Percentiles rank a stretch among this genome's conserved stretches.
These are phyloP conservation scores for Ceriops decandra DNA, from an alignment of 345 rosid genomes.

Conservation along the genomic window DNA sequence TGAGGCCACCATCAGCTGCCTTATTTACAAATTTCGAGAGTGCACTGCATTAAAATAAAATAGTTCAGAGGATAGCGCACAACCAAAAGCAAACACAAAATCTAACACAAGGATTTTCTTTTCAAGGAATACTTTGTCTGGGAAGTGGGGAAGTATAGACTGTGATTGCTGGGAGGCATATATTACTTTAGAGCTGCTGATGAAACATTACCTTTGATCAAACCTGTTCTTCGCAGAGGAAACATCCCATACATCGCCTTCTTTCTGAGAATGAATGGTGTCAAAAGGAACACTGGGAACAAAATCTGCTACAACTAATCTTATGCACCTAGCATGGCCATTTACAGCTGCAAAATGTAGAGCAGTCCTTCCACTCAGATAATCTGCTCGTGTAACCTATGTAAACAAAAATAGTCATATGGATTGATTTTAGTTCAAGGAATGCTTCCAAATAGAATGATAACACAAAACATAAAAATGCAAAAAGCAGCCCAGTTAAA, in stretches of 20 bases:
- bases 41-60: constrained; percentile 47
- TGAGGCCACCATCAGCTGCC: constrained; percentile 95
- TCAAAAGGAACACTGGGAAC: constrained; percentile 74
- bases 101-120: background rate
- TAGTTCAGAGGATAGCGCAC: constrained; percentile 5
- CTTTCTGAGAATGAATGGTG: constrained; percentile 36
- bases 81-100: background rate
- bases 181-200: background rate
- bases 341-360: constrained; percentile 89
- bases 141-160: background rate
- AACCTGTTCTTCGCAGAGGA: constrained; percentile 40
- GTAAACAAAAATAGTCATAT: background rate
- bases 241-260: constrained; percentile 39
- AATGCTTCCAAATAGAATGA: background rate
- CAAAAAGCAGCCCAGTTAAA: background rate
- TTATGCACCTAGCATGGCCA: constrained; percentile 89
- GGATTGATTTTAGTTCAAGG: background rate
- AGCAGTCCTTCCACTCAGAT: constrained; percentile 90
- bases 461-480: background rate
- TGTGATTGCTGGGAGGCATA: too few relatives aligned
- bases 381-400: constrained; percentile 88
- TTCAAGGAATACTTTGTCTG: background rate
- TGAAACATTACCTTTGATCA: constrained; percentile 49
- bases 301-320: constrained; percentile 85
- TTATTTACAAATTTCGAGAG: constrained; percentile 89